Percentiles rank a stretch among this genome's conserved stretches.
Evolutionary conservation across 1,284 basidiomycete species (phyloP).

Genomic region (Mycena sp.): DNA sequence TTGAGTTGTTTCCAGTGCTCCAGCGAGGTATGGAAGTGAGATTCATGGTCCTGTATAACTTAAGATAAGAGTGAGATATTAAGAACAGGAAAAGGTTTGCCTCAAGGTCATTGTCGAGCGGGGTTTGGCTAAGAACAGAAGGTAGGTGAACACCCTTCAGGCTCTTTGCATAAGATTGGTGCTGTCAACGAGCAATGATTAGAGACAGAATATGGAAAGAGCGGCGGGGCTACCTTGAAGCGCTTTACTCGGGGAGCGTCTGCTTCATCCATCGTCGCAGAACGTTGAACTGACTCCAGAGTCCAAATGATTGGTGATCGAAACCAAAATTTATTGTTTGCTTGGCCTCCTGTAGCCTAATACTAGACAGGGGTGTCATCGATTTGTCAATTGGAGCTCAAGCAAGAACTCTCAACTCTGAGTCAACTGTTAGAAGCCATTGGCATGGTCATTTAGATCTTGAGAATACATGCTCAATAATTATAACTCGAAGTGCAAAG

Average conservation of each 20-base stretch:
- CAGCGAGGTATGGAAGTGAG: slow-evolving; percentile 76
- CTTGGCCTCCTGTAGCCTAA: too few relatives aligned
- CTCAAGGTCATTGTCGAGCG: slow-evolving; percentile 67
- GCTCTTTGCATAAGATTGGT: slow-evolving; percentile 75
- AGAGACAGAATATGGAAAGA: not conserved
- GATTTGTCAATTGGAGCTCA: too few relatives aligned
- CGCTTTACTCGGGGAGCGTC: slow-evolving; percentile 50
- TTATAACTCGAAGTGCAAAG: too few relatives aligned
- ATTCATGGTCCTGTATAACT: slow-evolving; percentile 68
- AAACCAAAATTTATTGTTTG: too few relatives aligned
- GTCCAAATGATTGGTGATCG: too few relatives aligned
- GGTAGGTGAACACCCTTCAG: slow-evolving; percentile 79
- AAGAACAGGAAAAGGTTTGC: slow-evolving; percentile 47
- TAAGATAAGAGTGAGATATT: slow-evolving; percentile 13
- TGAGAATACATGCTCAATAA: too few relatives aligned
- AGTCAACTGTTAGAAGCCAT: too few relatives aligned
- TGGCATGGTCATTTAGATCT: too few relatives aligned
- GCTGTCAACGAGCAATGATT: slow-evolving; percentile 49
- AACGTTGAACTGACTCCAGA: too few relatives aligned
- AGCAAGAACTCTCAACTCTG: too few relatives aligned
- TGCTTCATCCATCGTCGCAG: slow-evolving; percentile 17
- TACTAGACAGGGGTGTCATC: too few relatives aligned
- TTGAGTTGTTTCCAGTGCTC: slow-evolving; percentile 83
- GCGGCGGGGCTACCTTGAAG: slow-evolving; percentile 49
- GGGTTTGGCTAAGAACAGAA: slow-evolving; percentile 65